A percentile compares a stretch with the other conserved stretches of the same genome.
These are phyloP conservation scores for Ceratocystis cacaofunesta DNA, from an alignment of 2,329 filamentous ascomycete species.

Conservation along the genomic window DNA sequence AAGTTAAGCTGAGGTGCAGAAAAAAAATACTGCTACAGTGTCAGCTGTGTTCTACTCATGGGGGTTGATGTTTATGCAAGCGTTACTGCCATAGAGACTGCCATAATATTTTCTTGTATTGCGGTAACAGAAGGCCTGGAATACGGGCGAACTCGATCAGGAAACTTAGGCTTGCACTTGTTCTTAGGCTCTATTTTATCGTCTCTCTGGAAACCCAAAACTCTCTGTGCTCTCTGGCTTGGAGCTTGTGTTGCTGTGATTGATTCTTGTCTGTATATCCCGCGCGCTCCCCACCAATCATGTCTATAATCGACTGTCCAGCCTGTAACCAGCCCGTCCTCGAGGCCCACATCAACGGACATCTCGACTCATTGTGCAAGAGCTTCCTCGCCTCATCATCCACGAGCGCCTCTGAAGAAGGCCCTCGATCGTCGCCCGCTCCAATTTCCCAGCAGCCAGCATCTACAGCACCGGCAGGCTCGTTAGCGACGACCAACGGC, in stretches of 20 bases:
- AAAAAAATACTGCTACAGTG: neutral
- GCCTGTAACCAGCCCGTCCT: conserved; percentile 64
- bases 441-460: conserved; percentile 16
- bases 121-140: no score
- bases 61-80: no score
- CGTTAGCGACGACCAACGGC: neutral
- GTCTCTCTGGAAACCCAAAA: no score
- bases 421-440: neutral
- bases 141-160: no score
- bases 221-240: neutral
- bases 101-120: no score
- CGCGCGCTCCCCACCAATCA: neutral
- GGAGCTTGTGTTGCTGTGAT: neutral
- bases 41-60: no score
- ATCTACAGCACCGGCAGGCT: conserved; percentile 11
- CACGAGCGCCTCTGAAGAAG: conserved; percentile 1
- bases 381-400: conserved; percentile 41
- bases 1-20: neutral
- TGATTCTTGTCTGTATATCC: neutral
- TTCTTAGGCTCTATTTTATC: no score
- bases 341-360: conserved; percentile 65
- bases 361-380: conserved; percentile 74
- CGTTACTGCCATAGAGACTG: no score
- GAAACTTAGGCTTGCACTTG: no score
- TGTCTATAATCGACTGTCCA: conserved; percentile 52